These are phyloP conservation scores for Globisporangium polare DNA, from an alignment of 352 stramenopile species.

Conservation along the genomic window DNA sequence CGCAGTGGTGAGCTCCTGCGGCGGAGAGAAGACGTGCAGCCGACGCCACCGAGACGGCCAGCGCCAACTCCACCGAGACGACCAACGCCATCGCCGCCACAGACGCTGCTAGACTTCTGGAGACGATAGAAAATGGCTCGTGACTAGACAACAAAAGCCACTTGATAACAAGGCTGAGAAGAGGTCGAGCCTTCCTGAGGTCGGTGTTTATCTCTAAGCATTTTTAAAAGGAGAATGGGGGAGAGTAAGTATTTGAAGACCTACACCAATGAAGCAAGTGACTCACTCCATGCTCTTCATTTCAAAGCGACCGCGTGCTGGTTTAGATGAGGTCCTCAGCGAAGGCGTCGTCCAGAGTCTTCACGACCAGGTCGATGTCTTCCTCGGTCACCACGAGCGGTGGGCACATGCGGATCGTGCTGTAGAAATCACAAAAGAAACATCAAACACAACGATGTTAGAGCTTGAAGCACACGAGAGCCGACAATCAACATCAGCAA, in stretches of 20 bases:
- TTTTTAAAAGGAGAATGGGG: not conserved
- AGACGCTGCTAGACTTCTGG: conserved; percentile 47
- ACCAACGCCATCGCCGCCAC: conserved; percentile 9
- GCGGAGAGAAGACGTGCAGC: conserved; percentile 11
- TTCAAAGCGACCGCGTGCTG: not conserved
- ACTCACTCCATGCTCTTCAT: no score
- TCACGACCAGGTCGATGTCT: conserved; percentile 70
- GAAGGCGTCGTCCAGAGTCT: conserved; percentile 64
- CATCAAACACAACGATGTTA: conserved; percentile 3
- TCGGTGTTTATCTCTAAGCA: conserved; percentile 1
- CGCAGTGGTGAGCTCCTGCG: conserved; percentile 20
- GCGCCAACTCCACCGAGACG: not conserved
- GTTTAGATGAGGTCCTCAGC: conserved; percentile 51
- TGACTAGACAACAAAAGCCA: not conserved
- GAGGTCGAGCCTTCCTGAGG: not conserved
- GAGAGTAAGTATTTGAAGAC: not conserved
- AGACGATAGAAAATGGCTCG: conserved; percentile 9
- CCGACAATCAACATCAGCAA: no score
- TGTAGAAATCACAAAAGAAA: conserved; percentile 19
- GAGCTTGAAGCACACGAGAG: no score
- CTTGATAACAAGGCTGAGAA: not conserved
- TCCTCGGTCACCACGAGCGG: conserved; percentile 79
- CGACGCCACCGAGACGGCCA: not conserved
- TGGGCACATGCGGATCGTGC: conserved; percentile 76
- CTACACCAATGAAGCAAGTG: not conserved